Conservation (phyloP, 345 rosid genomes). For the Durio zibethinus region DNA sequence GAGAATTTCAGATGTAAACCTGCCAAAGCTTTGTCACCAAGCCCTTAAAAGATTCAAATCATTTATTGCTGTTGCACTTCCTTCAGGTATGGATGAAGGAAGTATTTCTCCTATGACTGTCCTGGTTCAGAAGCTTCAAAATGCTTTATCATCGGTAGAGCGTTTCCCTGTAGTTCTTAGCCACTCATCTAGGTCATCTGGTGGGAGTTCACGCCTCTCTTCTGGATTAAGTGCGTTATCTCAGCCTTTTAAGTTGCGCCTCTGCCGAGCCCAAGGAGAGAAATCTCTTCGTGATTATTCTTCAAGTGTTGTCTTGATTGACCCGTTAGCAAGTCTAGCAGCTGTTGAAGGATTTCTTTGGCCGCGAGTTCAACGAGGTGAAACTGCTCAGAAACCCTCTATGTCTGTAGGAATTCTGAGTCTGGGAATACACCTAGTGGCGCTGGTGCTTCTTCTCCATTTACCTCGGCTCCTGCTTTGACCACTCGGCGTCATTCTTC, state of each 20-base stretch:
- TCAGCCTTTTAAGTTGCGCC: slow-evolving; percentile 92
- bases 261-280: slow-evolving; percentile 89
- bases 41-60: slow-evolving; percentile 75
- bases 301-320: slow-evolving; percentile 89
- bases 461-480: slow-evolving; percentile 65
- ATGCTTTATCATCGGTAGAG: slow-evolving; percentile 87
- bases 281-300: slow-evolving; percentile 95
- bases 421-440: slow-evolving; percentile 53
- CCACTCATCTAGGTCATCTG: slow-evolving; percentile 80
- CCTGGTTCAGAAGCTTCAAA: slow-evolving; percentile 94
- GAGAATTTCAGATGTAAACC: slow-evolving; percentile 67
- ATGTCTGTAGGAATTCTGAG: slow-evolving; percentile 64
- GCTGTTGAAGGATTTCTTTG: slow-evolving; percentile 97
- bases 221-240: slow-evolving; percentile 94
- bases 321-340: slow-evolving; percentile 94
- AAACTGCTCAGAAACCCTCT: slow-evolving; percentile 69
- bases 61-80: slow-evolving; percentile 74
- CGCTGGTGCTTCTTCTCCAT: slow-evolving; percentile 78
- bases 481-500: slow-evolving; percentile 73
- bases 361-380: slow-evolving; percentile 91
- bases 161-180: slow-evolving; percentile 96
- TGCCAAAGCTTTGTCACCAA: slow-evolving; percentile 80
- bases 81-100: slow-evolving; percentile 47
- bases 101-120: slow-evolving; percentile 66
- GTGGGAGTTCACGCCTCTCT: slow-evolving; percentile 92